Conservation (phyloP, 208 protist species). For the Strigomonas culicis region DNA sequence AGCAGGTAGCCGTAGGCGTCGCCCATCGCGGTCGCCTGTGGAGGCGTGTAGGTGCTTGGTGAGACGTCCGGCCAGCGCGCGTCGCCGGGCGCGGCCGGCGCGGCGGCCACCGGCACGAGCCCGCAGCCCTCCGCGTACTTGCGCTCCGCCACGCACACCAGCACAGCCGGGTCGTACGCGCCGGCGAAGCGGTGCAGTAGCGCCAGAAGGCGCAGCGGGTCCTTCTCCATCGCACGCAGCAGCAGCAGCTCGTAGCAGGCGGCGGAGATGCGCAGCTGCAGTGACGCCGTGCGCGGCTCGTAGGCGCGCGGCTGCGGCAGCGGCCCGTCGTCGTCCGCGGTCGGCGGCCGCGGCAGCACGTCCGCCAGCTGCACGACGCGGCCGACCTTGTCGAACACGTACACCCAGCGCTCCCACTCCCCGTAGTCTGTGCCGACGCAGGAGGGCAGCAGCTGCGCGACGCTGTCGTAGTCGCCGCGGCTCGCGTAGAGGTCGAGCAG, state of each 20-base stretch:
- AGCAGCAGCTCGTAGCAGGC: constrained; percentile 77
- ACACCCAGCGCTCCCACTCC: constrained; percentile 74
- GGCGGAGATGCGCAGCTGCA: constrained; percentile 28
- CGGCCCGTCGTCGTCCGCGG: neutral
- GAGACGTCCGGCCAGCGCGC: neutral
- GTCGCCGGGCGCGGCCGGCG: neutral
- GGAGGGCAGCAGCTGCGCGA: constrained; percentile 26
- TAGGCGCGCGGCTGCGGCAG: neutral
- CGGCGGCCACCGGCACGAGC: neutral
- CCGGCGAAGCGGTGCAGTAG: constrained; percentile 24
- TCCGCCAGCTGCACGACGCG: neutral
- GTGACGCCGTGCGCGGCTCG: constrained; percentile 6
- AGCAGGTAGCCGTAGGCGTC: constrained; percentile 45
- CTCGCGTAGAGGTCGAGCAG: neutral
- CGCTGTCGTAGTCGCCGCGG: constrained; percentile 11
- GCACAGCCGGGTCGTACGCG: constrained; percentile 27
- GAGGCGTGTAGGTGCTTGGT: too few species aligned
- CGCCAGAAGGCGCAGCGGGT: constrained; percentile 24
- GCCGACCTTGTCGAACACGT: constrained; percentile 38
- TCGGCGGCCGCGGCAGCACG: neutral
- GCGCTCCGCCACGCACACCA: constrained; percentile 38
- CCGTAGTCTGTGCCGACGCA: constrained; percentile 18
- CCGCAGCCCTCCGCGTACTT: constrained; percentile 28
- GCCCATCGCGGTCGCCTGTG: too few species aligned
- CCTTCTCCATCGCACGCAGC: constrained; percentile 42